Base-by-base conservation (phyloP, 495 filamentous ascomycete species). In the Pyrenula massariospora region DNA sequence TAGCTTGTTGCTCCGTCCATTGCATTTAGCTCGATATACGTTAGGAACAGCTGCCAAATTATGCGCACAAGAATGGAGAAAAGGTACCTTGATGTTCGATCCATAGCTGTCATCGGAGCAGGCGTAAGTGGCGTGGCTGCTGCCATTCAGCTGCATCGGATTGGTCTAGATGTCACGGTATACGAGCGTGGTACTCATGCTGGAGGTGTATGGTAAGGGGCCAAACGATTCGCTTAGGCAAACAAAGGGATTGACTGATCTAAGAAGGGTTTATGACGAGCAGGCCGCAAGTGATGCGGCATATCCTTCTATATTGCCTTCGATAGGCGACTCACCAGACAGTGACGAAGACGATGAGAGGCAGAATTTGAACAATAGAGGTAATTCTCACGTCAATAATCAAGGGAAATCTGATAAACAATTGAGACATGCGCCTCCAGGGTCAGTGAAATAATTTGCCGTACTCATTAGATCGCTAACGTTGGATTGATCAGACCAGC, bases 351-450 rank as follows among this genome's bases (percentile, higher is more conserved):
- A 67, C 57, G 59, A 60, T 21, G 63, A 65, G 49, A 62, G 61
- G 11, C 52, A 65, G 54, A 24, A 52, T 12, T 58, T 81, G n/a
- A n/a, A n/a, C n/a, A n/a, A n/a, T n/a, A n/a, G n/a, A n/a, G n/a
- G n/a, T n/a, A n/a, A n/a, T n/a, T n/a, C n/a, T n/a, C n/a, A n/a
- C n/a, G n/a, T n/a, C n/a, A n/a, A n/a, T n/a, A n/a, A n/a, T n/a
- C n/a, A n/a, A n/a, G n/a, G n/a, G n/a, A n/a, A n/a, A n/a, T n/a
- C n/a, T n/a, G n/a, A n/a, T n/a, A n/a, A n/a, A n/a, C n/a, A n/a
- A n/a, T n/a, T 86, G 80, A 47, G 86, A 81, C 58, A 92, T 87
- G 57, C 84, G 88, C 89, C 89, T 5, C 31, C 31, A 5, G 31
- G 31, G 31, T 42, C 5, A 87, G 58, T 82, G 76, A 1, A 73